Evolutionary conservation across 225 moss, liverwort and hornwort genomes (phyloP).

Genomic region (Rhytidiadelphus loreus): DNA sequence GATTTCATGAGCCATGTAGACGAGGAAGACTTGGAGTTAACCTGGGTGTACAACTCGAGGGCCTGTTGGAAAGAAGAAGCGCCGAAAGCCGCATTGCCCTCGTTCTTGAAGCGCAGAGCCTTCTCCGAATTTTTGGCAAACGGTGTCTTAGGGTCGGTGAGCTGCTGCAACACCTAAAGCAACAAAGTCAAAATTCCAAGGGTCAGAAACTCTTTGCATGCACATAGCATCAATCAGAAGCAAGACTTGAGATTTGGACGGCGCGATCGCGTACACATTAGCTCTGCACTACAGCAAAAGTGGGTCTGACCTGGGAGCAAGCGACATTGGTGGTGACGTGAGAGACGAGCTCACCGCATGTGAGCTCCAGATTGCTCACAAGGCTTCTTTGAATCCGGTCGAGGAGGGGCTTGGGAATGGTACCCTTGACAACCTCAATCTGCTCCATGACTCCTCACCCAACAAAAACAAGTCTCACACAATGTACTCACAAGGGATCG

Average conservation of each 20-base stretch:
- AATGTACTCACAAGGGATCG: neutral
- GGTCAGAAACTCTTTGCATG: neutral
- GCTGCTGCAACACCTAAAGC: neutral
- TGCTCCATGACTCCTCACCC: neutral
- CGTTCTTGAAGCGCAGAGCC: neutral
- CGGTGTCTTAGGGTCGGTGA: neutral
- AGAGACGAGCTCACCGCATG: neutral
- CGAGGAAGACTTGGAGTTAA: neutral
- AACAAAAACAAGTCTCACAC: neutral
- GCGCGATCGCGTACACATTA: neutral
- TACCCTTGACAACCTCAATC: neutral
- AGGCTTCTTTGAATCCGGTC: neutral
- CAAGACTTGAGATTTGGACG: no score
- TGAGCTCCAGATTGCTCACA: neutral
- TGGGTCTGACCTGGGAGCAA: neutral
- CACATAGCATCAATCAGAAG: neutral
- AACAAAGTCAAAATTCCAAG: neutral
- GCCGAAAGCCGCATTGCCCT: neutral
- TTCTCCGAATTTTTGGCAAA: neutral
- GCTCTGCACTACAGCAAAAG: neutral
- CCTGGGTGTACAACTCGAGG: neutral
- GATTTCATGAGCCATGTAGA: neutral
- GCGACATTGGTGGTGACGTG: neutral
- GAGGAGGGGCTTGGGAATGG: neutral
- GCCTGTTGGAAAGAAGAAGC: neutral